Evolutionary conservation across 306 rosid species (phyloP), one percentile per base, ranked within the genome.

Genomic region (Bauhinia variegata): DNA sequence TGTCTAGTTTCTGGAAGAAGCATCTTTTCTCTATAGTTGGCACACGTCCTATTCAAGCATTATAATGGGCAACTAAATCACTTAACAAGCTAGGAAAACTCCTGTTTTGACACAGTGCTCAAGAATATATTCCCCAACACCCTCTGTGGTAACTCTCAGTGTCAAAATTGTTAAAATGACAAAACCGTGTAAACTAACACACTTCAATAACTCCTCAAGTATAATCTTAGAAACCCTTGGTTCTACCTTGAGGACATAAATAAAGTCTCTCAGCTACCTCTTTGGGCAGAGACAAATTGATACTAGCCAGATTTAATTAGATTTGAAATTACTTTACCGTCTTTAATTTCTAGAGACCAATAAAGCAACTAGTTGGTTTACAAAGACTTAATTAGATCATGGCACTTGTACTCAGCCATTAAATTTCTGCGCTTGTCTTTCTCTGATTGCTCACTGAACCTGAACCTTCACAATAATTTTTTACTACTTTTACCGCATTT

Each of bases 1-100:
- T 75, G 83, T 75, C 57, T 73, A 36, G 66, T 70, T 73, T 73
- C 58, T 75, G 28, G 60, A 78, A 75, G 53, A 54, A 58, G 83
- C 12, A 80, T 80, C 64, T 74, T 64, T 67, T 38, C 5, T 11
- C 48, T 36, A 36, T 0, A 1, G 5, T n/a, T 36, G 6, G 4
- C n/a, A n/a, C 41, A 7, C 48, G 6, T 42, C n/a, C n/a, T 12
- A 42, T 8, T 42, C 28, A 23, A 23, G 28, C 28, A 42, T 36
- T 36, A 36, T 36, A 36, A 5, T 36, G 41, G 8, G 8, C 12
- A 42, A 9, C 48, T 42, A 42, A 36, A 3, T 42, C 11, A 23
- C 28, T 23, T 23, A 23, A 23, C 28, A 4, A 75, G 54, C 58
- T 60, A 4, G 58, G 59, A 42, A 56, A 77, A 36, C 32, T 65